phyloP scores from a whole-genome alignment of 1,139 yeast genomes.

The Pichia sp. region DNA sequence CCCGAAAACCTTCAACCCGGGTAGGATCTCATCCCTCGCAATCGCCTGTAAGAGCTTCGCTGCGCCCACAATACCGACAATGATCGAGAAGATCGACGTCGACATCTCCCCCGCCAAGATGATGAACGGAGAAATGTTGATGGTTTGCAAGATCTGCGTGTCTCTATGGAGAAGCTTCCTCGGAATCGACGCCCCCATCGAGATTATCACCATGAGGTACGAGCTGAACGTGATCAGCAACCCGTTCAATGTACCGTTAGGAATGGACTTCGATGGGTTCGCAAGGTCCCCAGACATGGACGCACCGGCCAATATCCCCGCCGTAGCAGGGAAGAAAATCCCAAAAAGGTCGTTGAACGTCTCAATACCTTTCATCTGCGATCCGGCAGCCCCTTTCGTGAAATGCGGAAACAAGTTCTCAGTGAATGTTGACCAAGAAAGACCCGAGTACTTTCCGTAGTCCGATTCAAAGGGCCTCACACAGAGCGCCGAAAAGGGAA shows the following conservation, averaged over 20 bases:
- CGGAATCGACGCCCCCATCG: constrained; percentile 78
- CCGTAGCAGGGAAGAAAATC: constrained; percentile 94
- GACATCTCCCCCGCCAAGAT: constrained; percentile 86
- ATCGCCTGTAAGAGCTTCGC: constrained; percentile 87
- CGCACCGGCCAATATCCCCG: constrained; percentile 98
- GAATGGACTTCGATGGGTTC: constrained; percentile 83
- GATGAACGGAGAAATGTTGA: constrained; percentile 64
- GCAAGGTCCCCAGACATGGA: constrained; percentile 95
- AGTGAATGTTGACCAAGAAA: constrained; percentile 59
- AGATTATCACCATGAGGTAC: constrained; percentile 69
- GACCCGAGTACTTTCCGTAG: constrained; percentile 64
- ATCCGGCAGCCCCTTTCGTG: constrained; percentile 90
- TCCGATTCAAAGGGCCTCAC: constrained; percentile 56
- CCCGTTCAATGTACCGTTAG: constrained; percentile 85
- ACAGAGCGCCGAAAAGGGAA: constrained; percentile 72
- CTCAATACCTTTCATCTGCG: constrained; percentile 61
- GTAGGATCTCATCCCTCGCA: constrained; percentile 79
- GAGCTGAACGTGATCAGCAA: constrained; percentile 67
- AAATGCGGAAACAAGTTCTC: constrained; percentile 73
- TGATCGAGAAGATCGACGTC: constrained; percentile 84
- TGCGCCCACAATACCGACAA: constrained; percentile 94
- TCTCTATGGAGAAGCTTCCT: constrained; percentile 71
- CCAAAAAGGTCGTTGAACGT: constrained; percentile 85
- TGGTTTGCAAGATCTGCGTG: constrained; percentile 78
- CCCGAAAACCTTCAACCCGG: constrained; percentile 63